Base-by-base conservation (phyloP, 208 protist species). In the Wallacemonas rigidus region DNA sequence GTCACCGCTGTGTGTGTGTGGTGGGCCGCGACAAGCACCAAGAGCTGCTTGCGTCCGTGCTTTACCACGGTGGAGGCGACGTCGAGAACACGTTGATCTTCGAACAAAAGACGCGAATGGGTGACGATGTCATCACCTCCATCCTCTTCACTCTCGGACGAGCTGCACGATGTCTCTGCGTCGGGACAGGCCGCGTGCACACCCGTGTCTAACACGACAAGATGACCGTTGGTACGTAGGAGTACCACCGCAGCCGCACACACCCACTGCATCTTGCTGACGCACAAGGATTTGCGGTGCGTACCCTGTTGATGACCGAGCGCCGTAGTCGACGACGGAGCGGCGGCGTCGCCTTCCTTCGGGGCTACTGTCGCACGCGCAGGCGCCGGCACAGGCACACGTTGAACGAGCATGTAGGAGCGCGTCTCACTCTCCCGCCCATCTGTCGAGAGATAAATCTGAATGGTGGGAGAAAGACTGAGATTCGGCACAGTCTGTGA, bases 191-290 rank as follows among this genome's bases (percentile, higher is more conserved):
- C 43, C 43, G 60, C 11, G 12, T 14, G 40, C 3, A 65, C 3
- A 55, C 41, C 39, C 11, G 71, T 61, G 8, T 39, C 4, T 3
- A 75, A 2, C 36, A 63, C 61, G 14, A 67, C 12, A 8, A 69
- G 61, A 9, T 55, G 41, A 1, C 71, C 71, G n/a, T 43, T 7
- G 48, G 64, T 41, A 35, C 58, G 41, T 43, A 75, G 45, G 0
- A 65, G 15, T 6, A 17, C 64, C 14, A 75, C 2, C 15, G 64
- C 26, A 7, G 39, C 15, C n/a, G 56, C 57, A 62, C 71, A 60
- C 6, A 62, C 61, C 51, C 64, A 75, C 3, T 67, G 7, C 14
- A 75, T 36, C 40, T 75, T 75, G 36, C 65, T 65, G 41, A 73
- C 41, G n/a, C 60, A 73, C 40, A 57, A 35, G 3, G 40, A 8